Evolutionary conservation across 2,329 filamentous ascomycete species (phyloP), one percentile per base, ranked within the genome.

Genomic region (Xylaria multiplex): DNA sequence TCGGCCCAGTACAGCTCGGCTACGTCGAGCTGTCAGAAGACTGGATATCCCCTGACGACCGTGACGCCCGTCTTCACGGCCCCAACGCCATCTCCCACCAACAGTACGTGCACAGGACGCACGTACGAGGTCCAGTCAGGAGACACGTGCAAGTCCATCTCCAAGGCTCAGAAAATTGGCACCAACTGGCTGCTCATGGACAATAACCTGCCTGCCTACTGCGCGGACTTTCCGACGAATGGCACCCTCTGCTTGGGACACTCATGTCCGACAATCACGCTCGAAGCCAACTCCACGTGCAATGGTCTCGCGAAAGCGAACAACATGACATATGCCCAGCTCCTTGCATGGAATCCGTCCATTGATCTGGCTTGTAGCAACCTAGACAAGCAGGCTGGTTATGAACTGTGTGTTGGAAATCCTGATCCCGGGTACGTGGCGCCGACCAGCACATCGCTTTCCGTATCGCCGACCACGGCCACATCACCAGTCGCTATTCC

Each of bases 321-420:
- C 37, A 70, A 66, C 45, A 62, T 73, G 35, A 73, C 68, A 4
- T 56, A 62, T 8, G 27, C 71, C 9, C 71, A 71, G 43, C 56
- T 76, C 14, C 49, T 59, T 22, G 61, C 68, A 2, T 75, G 72
- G 73, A 76, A 76, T 49, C 73, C 72, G 19, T 19, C 19, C 8
- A 16, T 37, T 40, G 62, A 73, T 54, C 27, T 40, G 2, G 66
- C 57, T 43, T 74, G 72, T 40, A 67, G 62, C 42, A 74, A 74
- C 52, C 57, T 75, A n/a, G 65, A 65, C 22, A 56, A 61, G 27
- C 11, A 71, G 72, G 45, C 49, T 63, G 32, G 50, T 19, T 19
- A 19, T 19, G 19, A 71, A 46, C 59, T 75, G 50, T 74, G 73
- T 62, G 57, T 75, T 43, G 35, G 35, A n/a, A 49, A 5, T 19